Percentiles rank a stretch among this genome's conserved stretches.
Conservation (phyloP, 2,329 filamentous ascomycete genomes). For the Biscogniauxia mediterranea region DNA sequence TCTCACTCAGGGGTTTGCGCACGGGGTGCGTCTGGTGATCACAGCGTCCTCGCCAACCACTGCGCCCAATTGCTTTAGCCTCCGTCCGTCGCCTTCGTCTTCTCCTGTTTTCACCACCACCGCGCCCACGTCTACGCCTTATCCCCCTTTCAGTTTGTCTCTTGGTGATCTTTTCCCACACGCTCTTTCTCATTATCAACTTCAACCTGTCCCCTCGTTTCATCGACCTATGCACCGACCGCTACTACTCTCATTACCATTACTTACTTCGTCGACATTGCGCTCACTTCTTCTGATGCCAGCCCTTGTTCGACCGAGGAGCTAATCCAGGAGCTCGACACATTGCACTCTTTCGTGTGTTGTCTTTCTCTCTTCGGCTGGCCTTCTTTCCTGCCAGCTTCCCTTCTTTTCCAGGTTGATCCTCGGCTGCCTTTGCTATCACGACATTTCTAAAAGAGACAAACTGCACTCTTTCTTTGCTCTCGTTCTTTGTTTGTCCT, state of each 20-base stretch:
- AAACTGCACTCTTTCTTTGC: slow-evolving; percentile 12
- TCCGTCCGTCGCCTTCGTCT: slow-evolving; percentile 15
- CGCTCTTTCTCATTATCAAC: slow-evolving; percentile 11
- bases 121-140: slow-evolving; percentile 12
- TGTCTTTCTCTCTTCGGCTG: slow-evolving; percentile 22
- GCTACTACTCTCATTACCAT: slow-evolving; percentile 4
- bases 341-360: slow-evolving; percentile 11
- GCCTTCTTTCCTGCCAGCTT: slow-evolving; percentile 28
- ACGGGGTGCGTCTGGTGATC: slow-evolving; percentile 4
- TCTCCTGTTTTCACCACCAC: slow-evolving; percentile 7
- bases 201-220: slow-evolving; percentile 20
- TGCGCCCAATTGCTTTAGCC: slow-evolving; percentile 9
- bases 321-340: slow-evolving; percentile 3
- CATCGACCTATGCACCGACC: slow-evolving; percentile 22
- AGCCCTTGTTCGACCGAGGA: slow-evolving; percentile 2
- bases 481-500: slow-evolving; percentile 18
- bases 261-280: slow-evolving; percentile 3
- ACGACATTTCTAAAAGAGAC: slow-evolving; percentile 21
- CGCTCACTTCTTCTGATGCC: neutral
- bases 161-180: slow-evolving; percentile 18
- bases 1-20: slow-evolving; percentile 17
- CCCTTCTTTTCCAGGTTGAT: slow-evolving; percentile 58
- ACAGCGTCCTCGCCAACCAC: slow-evolving; percentile 25
- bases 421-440: slow-evolving; percentile 47
- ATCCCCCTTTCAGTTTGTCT: slow-evolving; percentile 18